Evolutionary conservation across 208 protist species (phyloP).

Genomic region (Leishmania lainsoni): DNA sequence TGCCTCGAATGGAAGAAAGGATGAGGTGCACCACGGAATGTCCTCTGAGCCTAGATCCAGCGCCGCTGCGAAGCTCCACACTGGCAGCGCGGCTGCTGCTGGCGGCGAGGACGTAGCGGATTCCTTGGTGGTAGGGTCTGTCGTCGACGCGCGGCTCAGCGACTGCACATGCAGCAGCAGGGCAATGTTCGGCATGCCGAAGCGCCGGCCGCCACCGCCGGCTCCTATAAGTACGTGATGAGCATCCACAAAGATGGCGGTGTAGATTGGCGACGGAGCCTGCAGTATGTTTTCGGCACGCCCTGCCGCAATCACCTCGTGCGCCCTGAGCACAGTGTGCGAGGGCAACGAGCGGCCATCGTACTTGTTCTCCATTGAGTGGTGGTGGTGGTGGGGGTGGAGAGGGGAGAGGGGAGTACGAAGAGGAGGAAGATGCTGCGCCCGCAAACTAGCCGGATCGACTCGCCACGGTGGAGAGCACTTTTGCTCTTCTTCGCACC

Average conservation of each 20-base stretch:
- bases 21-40: conserved; percentile 83
- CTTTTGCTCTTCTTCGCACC: not conserved
- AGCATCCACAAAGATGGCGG: conserved; percentile 60
- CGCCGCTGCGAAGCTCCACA: conserved; percentile 63
- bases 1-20: conserved; percentile 50
- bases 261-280: conserved; percentile 81
- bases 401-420: not conserved
- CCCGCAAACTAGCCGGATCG: not conserved
- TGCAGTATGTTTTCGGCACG: conserved; percentile 51
- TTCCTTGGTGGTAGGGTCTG: not conserved
- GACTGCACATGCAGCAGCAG: conserved; percentile 53
- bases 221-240: conserved; percentile 75
- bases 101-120: not conserved
- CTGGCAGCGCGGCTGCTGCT: not conserved
- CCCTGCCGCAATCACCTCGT: conserved; percentile 56
- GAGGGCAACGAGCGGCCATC: conserved; percentile 6
- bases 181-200: conserved; percentile 87
- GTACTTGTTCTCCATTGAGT: not conserved
- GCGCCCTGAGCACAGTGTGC: conserved; percentile 17
- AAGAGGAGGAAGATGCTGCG: not conserved
- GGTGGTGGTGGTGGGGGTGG: not conserved
- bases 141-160: not conserved
- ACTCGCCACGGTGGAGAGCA: not conserved
- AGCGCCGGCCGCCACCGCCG: conserved; percentile 75
- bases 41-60: conserved; percentile 62